A percentile compares a stretch with the other conserved stretches of the same genome.
These are phyloP conservation scores for Warburgia ugandensis DNA, from an alignment of 164 flowering plant genomes.

Conservation along the genomic window DNA sequence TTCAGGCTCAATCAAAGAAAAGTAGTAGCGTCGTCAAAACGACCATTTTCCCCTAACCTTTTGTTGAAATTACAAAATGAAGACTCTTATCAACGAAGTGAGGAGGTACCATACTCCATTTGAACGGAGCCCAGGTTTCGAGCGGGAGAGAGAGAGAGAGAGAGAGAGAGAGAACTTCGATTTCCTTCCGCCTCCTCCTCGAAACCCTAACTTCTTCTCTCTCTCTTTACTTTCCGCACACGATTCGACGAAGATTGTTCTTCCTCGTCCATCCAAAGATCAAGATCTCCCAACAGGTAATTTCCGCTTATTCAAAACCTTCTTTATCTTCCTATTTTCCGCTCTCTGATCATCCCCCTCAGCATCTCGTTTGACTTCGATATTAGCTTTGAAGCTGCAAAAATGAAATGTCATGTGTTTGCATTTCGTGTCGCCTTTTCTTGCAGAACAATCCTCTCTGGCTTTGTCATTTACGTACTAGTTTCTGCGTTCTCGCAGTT, in stretches of 20 bases:
- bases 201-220: not conserved
- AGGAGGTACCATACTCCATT: no score
- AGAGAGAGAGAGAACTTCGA: not conserved
- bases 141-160: not conserved
- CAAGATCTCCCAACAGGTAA: not conserved
- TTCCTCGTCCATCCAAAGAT: slow-evolving; percentile 11
- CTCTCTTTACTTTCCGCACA: not conserved
- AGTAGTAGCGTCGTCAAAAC: no score
- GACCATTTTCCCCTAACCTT: no score
- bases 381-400: not conserved
- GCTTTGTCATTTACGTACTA: slow-evolving; percentile 5
- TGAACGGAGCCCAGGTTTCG: no score
- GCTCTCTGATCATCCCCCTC: not conserved
- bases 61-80: no score
- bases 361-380: not conserved
- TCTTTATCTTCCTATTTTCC: slow-evolving; percentile 4
- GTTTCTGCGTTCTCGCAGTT: not conserved
- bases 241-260: slow-evolving; percentile 13
- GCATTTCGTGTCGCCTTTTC: no score
- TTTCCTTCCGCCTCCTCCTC: no score
- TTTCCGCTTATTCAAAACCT: not conserved
- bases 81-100: no score
- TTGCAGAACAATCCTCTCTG: no score
- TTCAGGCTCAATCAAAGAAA: no score
- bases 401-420: not conserved